These are phyloP conservation scores for Pythium phragmitis DNA, from an alignment of 352 stramenopile genomes.

Conservation along the genomic window DNA sequence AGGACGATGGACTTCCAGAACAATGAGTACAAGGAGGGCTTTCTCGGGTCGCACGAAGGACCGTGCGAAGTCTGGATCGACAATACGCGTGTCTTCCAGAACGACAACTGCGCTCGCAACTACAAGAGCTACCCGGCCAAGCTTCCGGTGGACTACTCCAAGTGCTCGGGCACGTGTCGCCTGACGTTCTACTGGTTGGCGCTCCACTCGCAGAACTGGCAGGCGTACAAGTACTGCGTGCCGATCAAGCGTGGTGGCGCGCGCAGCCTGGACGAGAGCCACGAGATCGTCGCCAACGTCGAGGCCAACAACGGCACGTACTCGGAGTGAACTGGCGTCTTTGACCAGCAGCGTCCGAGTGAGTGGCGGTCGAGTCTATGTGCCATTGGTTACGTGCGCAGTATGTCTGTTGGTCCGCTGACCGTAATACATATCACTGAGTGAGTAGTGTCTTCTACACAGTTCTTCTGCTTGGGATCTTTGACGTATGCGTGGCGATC, in stretches of 20 bases:
- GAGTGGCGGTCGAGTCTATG: too few relatives aligned
- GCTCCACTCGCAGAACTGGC: slow-evolving; percentile 29
- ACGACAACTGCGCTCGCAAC: slow-evolving; percentile 41
- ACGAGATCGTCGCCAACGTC: slow-evolving; percentile 17
- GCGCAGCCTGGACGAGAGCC: slow-evolving; percentile 5
- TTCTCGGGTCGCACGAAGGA: slow-evolving; percentile 38
- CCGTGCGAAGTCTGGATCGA: slow-evolving; percentile 33
- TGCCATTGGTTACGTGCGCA: too few relatives aligned
- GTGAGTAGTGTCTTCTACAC: too few relatives aligned
- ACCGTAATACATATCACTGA: too few relatives aligned
- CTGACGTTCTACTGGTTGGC: slow-evolving; percentile 43
- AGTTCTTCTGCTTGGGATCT: too few relatives aligned
- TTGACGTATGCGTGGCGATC: too few relatives aligned
- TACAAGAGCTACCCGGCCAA: slow-evolving; percentile 41
- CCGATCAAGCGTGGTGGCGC: slow-evolving; percentile 23
- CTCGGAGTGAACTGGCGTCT: background rate
- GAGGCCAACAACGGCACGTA: slow-evolving; percentile 10
- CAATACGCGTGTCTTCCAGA: slow-evolving; percentile 30
- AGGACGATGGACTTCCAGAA: slow-evolving; percentile 40
- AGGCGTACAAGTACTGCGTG: slow-evolving; percentile 34
- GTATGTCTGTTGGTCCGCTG: too few relatives aligned
- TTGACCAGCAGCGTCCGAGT: too few relatives aligned
- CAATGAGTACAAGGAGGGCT: slow-evolving; percentile 44
- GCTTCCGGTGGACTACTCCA: slow-evolving; percentile 50
- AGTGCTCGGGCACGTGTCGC: slow-evolving; percentile 35